phyloP scores from a whole-genome alignment of 768 basidiomycete species.

The Lyophyllum shimeji region DNA sequence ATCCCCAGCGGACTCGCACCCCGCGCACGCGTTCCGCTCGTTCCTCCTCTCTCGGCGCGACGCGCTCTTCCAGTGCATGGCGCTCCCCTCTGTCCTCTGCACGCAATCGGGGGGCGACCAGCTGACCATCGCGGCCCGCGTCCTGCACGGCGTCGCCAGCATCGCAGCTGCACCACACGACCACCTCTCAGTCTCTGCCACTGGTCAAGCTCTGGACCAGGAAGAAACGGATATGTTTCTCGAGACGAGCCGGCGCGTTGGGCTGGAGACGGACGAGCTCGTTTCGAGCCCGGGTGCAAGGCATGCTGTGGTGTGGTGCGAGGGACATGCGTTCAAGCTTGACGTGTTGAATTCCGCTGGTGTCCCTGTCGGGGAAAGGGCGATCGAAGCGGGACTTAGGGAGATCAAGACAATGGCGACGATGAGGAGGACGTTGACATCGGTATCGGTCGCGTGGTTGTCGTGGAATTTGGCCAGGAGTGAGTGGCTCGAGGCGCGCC shows the following conservation, averaged over 20 bases:
- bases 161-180: not conserved
- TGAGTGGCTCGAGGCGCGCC: not conserved
- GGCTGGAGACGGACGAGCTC: not conserved
- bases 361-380: not conserved
- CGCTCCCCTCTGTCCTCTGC: not conserved
- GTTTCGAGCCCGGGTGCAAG: not conserved
- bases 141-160: not conserved
- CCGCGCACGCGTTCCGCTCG: not conserved
- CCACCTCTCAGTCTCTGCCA: not conserved
- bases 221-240: not conserved
- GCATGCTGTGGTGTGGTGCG: constrained; percentile 1
- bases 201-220: not conserved
- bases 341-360: not conserved
- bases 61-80: not conserved
- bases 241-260: not conserved
- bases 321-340: not conserved
- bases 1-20: not conserved
- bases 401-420: not conserved
- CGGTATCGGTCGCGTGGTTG: not conserved
- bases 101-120: not conserved
- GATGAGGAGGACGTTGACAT: not conserved
- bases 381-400: not conserved
- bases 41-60: constrained; percentile 1
- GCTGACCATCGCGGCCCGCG: not conserved
- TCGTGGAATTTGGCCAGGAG: not conserved